Base-by-base conservation (phyloP, 2,329 filamentous ascomycete species). In the Raffaelea arxii region DNA sequence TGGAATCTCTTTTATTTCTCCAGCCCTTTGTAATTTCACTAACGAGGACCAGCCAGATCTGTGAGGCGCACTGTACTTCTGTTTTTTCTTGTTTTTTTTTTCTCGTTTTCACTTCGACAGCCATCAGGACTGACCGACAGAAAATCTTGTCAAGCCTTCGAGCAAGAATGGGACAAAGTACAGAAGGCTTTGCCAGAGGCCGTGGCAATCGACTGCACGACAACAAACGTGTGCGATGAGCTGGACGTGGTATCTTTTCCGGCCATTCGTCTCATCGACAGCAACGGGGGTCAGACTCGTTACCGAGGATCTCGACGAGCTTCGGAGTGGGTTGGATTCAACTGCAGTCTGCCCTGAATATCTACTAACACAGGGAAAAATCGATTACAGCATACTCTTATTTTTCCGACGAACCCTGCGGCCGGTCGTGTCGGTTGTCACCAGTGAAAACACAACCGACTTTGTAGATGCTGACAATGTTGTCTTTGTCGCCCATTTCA, bases 221-320 rank as follows among this genome's bases (percentile, higher is more conserved):
- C 51, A 3, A n/a, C 53, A 3, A 49, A 57, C 6, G 51, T 71
- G n/a, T 75, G 71, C 53, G 51, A 59, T 42, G 61, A 68, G 23
- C 56, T 63, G 40, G 60, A 63, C 22, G 59, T 75, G 25, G 58
- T 60, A 12, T 72, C 70, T 1, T 72, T 69, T 49, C 71, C 71
- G 3, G 61, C 71, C 6, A 64, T 75, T 30, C 64, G 71, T 0
- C 62, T 68, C 10, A 70, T 68, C 48, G 61, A 61, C 35, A 55
- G 56, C 3, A 57, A 63, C 23, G 59, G 62, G 2, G 50, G 54
- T 4, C 59, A 59, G 41, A 56, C 53, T 11, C 55, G 66, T 43
- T 74, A 74, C 52, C 63, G 71, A 30, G 71, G 72, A 1, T 61
- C 65, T 1, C 61, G 69, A 19, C 65, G 57, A 39, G 60, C 66